Base-by-base conservation (phyloP, 1,284 basidiomycete genomes). In the Mixia osmundae region DNA sequence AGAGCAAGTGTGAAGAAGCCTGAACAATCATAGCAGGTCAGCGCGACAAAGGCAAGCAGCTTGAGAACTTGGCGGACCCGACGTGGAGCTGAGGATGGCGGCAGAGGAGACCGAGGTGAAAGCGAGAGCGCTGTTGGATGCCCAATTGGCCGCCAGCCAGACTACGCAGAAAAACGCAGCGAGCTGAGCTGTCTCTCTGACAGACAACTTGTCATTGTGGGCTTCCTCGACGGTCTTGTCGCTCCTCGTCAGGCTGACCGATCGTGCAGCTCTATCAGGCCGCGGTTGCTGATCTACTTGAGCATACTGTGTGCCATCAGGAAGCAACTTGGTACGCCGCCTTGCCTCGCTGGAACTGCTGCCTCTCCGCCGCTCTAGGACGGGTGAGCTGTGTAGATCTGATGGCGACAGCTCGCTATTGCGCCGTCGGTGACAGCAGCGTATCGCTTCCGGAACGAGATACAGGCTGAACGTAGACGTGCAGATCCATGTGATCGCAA, bases 1-100 rank as follows among this genome's bases (percentile, higher is more conserved):
- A 95, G 61, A 0, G 64, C 72, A 27, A 97, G 61, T 0, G 89
- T 97, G 55, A 95, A 95, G 59, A 99, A 87, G 3, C 89, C 85
- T 82, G 51, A 26, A 27, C 25, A 19, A 26, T 38, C n/a, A 31
- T 38, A 10, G 31, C 32, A 22, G 32, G 40, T 15, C 37, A 37
- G 23, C 11, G n/a, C 26, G 26, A 36, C 19, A n/a, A 22, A 44
- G 26, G 41, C 10, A 15, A 36, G 6, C 16, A 30, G 12, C 14
- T 32, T 21, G 33, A 31, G 10, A 35, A 33, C 36, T 15, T 29
- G 7, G 32, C 21, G 23, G 30, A 78, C 83, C 82, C 45, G 79
- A 83, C 61, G 73, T 85, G 51, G 73, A 73, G 3, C 77, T 76
- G 33, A 91, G 56, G 28, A 94, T 76, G 3, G 83, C 91, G 18